Evolutionary conservation across 2,329 filamentous ascomycete species (phyloP), one percentile per base, ranked within the genome.

Genomic region (Trichoderma guizhouense): DNA sequence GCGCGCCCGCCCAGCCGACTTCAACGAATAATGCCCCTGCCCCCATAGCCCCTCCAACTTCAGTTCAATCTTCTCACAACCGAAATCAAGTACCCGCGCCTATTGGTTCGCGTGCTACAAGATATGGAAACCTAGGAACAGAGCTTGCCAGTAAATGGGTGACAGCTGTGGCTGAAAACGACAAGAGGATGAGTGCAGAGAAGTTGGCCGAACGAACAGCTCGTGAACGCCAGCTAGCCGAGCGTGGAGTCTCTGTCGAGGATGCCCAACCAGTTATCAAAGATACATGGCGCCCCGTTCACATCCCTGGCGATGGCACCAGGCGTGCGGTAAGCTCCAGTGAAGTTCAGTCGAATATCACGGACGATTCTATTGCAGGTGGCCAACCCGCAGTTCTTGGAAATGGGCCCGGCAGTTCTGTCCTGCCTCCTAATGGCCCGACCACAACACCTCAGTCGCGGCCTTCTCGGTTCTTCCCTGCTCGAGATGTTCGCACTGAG

Each of bases 391-490:
- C 76, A 15, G 76, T 79, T 18, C 78, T 81, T 65, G 78, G 79
- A 26, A 72, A 73, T 9, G 75, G 76, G 14, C 74, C 73, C 32
- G 73, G 71, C 43, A 36, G 64, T 43, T 74, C 77, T 7, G 76
- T 81, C 15, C 72, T 82, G 26, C 73, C 75, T 9, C 78, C 74
- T 75, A 75, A 75, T 32, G 75, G 78, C 7, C 76, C 79, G 30
- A 76, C 75, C n/a, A 75, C 81, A 26, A 76, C 84, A 4, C 83
- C 86, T 43, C 83, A 86, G 72, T 80, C 82, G 24, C 85, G 88
- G 26, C 82, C 85, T 21, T 91, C 90, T 8, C 82, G 89, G 57
- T 91, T 91, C 79, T 91, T 91, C 79, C 90, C 90, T 0, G 78
- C 85, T 2, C 86, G 81, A 69, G 88, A 89, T 75, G 75, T 80